These are phyloP conservation scores for Nothophoma quercina DNA, from an alignment of 2,329 filamentous ascomycete species.

Conservation along the genomic window DNA sequence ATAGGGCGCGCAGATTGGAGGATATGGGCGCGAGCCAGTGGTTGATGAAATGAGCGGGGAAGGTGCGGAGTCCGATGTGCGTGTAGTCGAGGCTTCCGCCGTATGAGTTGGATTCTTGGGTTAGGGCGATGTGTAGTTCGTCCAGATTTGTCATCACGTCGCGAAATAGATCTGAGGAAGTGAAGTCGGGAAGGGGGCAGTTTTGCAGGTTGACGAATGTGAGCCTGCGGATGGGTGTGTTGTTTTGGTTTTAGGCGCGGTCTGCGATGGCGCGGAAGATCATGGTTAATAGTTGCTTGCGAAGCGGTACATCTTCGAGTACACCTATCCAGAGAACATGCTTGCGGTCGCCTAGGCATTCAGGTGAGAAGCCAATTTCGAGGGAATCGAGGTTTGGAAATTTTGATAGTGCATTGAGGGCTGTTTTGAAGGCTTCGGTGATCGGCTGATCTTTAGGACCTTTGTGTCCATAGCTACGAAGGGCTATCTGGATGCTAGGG, in stretches of 20 bases:
- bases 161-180: constrained; percentile 14
- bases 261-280: not conserved
- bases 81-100: constrained; percentile 16
- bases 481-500: too few species aligned
- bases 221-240: constrained; percentile 15
- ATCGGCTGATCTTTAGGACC: not conserved
- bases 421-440: not conserved
- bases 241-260: constrained; percentile 1
- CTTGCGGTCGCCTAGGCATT: not conserved
- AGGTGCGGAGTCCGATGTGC: constrained; percentile 16
- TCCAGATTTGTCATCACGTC: constrained; percentile 15
- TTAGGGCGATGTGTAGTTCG: constrained; percentile 14
- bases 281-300: not conserved
- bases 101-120: constrained; percentile 15
- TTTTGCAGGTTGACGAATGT: constrained; percentile 20
- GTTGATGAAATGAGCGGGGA: constrained; percentile 5
- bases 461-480: not conserved
- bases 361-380: not conserved
- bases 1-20: constrained; percentile 8
- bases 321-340: not conserved
- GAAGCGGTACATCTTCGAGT: not conserved
- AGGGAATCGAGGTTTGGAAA: constrained; percentile 3
- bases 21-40: constrained; percentile 17
- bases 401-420: not conserved
- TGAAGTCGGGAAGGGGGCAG: constrained; percentile 10